Evolutionary conservation across 768 basidiomycete genomes (phyloP), one percentile per base, ranked within the genome.

Genomic region (Phanerochaete carnosa): DNA sequence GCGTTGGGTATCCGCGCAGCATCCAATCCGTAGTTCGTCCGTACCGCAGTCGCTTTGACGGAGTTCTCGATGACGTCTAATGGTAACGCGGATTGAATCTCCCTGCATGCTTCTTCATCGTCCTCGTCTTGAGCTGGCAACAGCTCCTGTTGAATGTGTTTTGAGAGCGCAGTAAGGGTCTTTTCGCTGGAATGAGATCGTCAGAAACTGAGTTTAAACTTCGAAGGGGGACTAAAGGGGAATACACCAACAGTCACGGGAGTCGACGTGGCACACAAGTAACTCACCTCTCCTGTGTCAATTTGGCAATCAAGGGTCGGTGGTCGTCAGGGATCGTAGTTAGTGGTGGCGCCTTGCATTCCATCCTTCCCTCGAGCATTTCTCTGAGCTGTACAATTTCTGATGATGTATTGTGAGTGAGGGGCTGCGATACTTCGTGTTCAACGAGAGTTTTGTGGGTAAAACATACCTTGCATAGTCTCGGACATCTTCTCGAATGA

Each of bases 1-100:
- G 45, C 57, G 43, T 52, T 50, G 15, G 55, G 46, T 39, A 56
- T 45, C 11, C 74, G 67, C 19, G 74, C 67, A 1, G 75, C 73
- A 55, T 91, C 85, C 5, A 95, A 72, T 1, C 94, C 94, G 68
- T 95, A 95, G 71, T 96, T 95, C 28, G 80, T 83, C 16, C 94
- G 86, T 29, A 71, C 76, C 58, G 92, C 83, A 12, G 89, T 70
- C 2, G 75, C 66, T 68, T 82, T 85, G 54, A 95, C 87, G 13
- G 85, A 82, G 35, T 76, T 72, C 65, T 94, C 91, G 3, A 96
- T 78, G 1, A 76, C 68, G 13, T 68, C 62, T 2, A 77, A 65
- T n/a, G 79, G 76, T 9, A 85, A 71, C 1, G 78, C 74, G 9
- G 76, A 67, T 50, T 72, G 71, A 39, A 72, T 64, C 13, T 70